Evolutionary conservation across 192 early-diverging fungal genomes (phyloP), one percentile per base, ranked within the genome.

Genomic region (Umbelopsis vinacea): DNA sequence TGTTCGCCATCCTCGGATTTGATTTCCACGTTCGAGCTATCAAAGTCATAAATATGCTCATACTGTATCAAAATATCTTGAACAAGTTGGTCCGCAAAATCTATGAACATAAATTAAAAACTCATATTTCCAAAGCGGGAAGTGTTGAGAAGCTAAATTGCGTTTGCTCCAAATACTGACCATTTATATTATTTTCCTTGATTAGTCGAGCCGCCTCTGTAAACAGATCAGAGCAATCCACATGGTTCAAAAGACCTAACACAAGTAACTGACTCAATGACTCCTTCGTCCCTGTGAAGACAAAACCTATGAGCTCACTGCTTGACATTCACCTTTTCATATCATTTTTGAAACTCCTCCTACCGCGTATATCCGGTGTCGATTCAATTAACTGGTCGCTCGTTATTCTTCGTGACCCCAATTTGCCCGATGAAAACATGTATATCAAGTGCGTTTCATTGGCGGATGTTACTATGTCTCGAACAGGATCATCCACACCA

Each of bases 361-460:
- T 57, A 54, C 72, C 52, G 12, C 66, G 37, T 26, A 55, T 40
- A 14, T 63, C 63, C 11, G 57, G 19, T 19, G 57, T 29, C 10
- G 57, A 63, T 19, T 63, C 57, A 19, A 23, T 71, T 6, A 70
- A 29, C 0, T 46, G 17, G 46, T 77, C 75, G 4, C 50, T 26
- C 0, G 72, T 71, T 17, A 79, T 48, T 55, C 77, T 63, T 19
- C 73, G 29, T 21, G 73, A 46, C 0, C 77, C 73, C 19, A 79
- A 15, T 50, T 69, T 66, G 3, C 70, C 72, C 1, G 77, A 79
- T 4, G 72, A 68, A 23, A 71, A 63, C 11, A 79, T 35, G n/a
- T 74, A 71, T 11, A 74, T 35, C 29, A 79, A 45, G 43, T 79
- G 77, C 5, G 77, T 79, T 46, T 79, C 77, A 38, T 71, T 70